phyloP scores from a whole-genome alignment of 2,329 filamentous ascomycete species.

The Verticillium alfalfae region DNA sequence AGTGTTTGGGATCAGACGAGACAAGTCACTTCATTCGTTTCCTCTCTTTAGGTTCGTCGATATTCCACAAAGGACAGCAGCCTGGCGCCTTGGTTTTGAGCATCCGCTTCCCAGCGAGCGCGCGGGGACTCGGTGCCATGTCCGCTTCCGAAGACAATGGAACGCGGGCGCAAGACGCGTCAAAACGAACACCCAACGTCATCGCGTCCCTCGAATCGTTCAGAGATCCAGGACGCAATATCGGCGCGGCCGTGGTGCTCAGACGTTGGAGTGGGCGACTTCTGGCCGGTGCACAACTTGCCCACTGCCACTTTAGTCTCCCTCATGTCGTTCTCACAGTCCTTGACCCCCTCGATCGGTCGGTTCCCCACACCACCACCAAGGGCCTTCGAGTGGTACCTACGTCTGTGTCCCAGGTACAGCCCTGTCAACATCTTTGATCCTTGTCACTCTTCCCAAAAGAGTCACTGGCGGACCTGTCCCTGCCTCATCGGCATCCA shows the following conservation, averaged over 20 bases:
- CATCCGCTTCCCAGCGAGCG: neutral
- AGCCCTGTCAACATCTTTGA: slow-evolving; percentile 19
- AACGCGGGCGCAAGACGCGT: neutral
- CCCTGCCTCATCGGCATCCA: slow-evolving; percentile 24
- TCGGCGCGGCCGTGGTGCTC: neutral
- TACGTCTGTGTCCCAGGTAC: slow-evolving; percentile 13
- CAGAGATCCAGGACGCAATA: neutral
- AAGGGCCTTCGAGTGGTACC: slow-evolving; percentile 2
- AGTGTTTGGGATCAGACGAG: slow-evolving; percentile 20
- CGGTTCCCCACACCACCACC: slow-evolving; percentile 3
- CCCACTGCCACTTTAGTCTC: slow-evolving; percentile 3
- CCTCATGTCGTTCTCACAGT: slow-evolving; percentile 5
- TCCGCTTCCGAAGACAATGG: neutral
- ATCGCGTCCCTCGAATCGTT: neutral
- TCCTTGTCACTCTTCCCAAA: slow-evolving; percentile 23
- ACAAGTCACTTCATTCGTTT: slow-evolving; percentile 30
- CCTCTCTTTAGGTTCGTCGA: neutral
- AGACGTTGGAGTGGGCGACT: neutral
- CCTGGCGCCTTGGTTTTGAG: neutral
- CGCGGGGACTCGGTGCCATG: neutral
- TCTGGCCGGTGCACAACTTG: neutral
- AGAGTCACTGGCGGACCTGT: slow-evolving; percentile 17
- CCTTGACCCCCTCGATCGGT: slow-evolving; percentile 4
- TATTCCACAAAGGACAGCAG: neutral
- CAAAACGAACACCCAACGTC: neutral